Conservation (phyloP, 2,329 filamentous ascomycete species). For the Penicillium sp. region DNA sequence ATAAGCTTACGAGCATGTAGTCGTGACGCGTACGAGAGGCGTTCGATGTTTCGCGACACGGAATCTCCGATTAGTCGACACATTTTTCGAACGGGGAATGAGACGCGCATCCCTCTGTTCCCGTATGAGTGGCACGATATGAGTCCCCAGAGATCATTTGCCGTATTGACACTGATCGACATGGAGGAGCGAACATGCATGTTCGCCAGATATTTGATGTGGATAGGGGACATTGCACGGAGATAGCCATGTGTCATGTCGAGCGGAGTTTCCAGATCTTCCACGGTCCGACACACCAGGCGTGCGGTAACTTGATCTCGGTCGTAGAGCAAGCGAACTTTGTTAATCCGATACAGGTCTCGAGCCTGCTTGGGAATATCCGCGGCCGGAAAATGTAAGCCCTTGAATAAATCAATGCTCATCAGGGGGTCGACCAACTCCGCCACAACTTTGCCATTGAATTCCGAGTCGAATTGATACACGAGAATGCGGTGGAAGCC, state of each 20-base stretch:
- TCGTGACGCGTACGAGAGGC: constrained; percentile 82
- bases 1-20: constrained; percentile 86
- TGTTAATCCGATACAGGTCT: constrained; percentile 89
- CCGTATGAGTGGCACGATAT: constrained; percentile 89
- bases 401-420: constrained; percentile 84
- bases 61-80: constrained; percentile 86
- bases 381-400: constrained; percentile 84
- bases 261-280: constrained; percentile 68
- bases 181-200: constrained; percentile 94
- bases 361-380: constrained; percentile 86
- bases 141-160: constrained; percentile 83
- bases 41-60: constrained; percentile 84
- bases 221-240: constrained; percentile 81
- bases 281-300: constrained; percentile 76
- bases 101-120: constrained; percentile 82
- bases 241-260: constrained; percentile 86
- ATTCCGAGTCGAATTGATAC: constrained; percentile 83
- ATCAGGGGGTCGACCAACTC: constrained; percentile 81
- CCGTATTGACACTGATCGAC: constrained; percentile 90
- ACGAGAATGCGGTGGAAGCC: constrained; percentile 93
- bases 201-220: constrained; percentile 83
- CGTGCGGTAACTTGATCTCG: constrained; percentile 79
- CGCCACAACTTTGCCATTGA: constrained; percentile 85
- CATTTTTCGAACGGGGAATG: constrained; percentile 91
- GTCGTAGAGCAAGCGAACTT: constrained; percentile 85